These are phyloP conservation scores for Multifurca ochricompacta DNA, from an alignment of 768 basidiomycete genomes.

Conservation along the genomic window DNA sequence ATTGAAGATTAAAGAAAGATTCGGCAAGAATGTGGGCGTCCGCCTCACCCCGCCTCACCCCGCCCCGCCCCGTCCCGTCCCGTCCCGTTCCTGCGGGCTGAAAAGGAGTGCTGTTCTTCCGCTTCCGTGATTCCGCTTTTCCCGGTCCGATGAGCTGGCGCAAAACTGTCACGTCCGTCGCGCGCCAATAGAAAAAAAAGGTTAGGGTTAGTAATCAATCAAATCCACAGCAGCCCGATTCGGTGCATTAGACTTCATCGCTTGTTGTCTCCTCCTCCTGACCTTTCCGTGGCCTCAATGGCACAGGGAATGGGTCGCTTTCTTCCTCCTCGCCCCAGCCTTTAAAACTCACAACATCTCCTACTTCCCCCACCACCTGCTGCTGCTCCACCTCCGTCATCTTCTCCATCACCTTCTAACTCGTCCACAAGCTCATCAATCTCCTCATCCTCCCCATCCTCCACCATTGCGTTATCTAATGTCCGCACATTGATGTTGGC, in stretches of 20 bases:
- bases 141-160: neutral
- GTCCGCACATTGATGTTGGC: slow-evolving; percentile 73
- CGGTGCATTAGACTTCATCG: too few species aligned
- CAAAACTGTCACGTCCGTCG: slow-evolving; percentile 26
- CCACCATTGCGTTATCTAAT: slow-evolving; percentile 66
- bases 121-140: neutral
- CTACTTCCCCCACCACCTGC: neutral
- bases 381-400: slow-evolving; percentile 21
- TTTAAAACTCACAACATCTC: neutral
- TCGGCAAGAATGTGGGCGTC: too few species aligned
- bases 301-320: slow-evolving; percentile 59
- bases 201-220: slow-evolving; percentile 68
- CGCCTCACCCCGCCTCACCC: too few species aligned
- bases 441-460: slow-evolving; percentile 40
- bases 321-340: slow-evolving; percentile 47
- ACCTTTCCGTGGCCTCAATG: slow-evolving; percentile 60
- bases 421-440: slow-evolving; percentile 31
- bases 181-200: too few species aligned
- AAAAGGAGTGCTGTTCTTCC: slow-evolving; percentile 7
- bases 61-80: neutral
- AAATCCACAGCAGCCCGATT: slow-evolving; percentile 36
- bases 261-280: slow-evolving; percentile 38
- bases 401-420: slow-evolving; percentile 28
- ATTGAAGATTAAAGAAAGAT: too few species aligned
- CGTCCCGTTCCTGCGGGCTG: too few species aligned